These are phyloP conservation scores for Aspergillus sclerotialis DNA, from an alignment of 2,329 filamentous ascomycete species.

Conservation along the genomic window DNA sequence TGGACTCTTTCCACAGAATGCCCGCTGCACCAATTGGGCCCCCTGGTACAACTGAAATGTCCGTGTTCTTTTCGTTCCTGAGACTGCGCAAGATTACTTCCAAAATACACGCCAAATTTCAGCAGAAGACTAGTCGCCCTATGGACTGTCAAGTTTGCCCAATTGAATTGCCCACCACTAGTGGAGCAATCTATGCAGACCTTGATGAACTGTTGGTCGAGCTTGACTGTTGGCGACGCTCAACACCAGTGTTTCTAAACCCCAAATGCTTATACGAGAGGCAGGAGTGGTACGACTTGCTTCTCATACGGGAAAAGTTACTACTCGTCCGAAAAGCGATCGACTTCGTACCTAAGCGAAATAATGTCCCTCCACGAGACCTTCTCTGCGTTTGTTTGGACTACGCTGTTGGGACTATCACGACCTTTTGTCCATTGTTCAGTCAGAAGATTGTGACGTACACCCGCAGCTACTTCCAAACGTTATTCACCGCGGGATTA, in stretches of 20 bases:
- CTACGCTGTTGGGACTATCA: conserved; percentile 32
- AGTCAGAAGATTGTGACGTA: conserved; percentile 32
- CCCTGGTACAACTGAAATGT: conserved; percentile 22
- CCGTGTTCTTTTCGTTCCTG: conserved; percentile 34
- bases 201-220: conserved; percentile 26
- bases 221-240: conserved; percentile 29
- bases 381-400: conserved; percentile 27
- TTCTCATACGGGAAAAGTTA: conserved; percentile 35
- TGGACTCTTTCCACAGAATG: conserved; percentile 10
- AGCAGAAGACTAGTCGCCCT: background rate
- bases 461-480: conserved; percentile 45
- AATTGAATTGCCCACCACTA: conserved; percentile 2
- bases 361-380: conserved; percentile 25
- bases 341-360: conserved; percentile 30
- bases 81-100: conserved; percentile 37
- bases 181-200: conserved; percentile 10
- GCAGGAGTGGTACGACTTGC: conserved; percentile 40
- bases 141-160: background rate
- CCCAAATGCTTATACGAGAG: conserved; percentile 38
- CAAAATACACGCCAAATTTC: conserved; percentile 11
- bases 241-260: conserved; percentile 23
- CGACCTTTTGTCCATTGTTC: conserved; percentile 32
- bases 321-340: conserved; percentile 37
- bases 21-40: conserved; percentile 1
- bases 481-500: conserved; percentile 41